A percentile compares a stretch with the other conserved stretches of the same genome.
These are phyloP conservation scores for Cynara cardunculus DNA, from an alignment of 129 eudicot species.

Conservation along the genomic window DNA sequence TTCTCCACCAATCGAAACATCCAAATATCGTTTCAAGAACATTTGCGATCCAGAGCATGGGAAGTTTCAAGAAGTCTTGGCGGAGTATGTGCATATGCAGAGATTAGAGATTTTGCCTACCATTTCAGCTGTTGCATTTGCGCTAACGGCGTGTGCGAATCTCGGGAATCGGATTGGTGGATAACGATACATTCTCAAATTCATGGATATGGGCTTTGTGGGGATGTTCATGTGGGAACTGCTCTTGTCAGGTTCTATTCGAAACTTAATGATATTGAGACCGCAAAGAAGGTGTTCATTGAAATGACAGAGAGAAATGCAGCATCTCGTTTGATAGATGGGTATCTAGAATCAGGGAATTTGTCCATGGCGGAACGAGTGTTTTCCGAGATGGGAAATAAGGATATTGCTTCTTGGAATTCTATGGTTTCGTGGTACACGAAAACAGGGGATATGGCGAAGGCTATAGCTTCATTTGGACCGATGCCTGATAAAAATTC, in stretches of 20 bases:
- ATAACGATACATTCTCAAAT: constrained; percentile 3
- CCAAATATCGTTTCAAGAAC: not conserved
- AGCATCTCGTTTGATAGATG: constrained; percentile 24
- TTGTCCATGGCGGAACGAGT: constrained; percentile 11
- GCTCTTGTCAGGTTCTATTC: constrained; percentile 27
- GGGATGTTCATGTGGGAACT: constrained; percentile 27
- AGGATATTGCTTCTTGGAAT: constrained; percentile 31
- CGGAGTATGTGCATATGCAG: not conserved
- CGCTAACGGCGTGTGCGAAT: not conserved
- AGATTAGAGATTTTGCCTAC: not conserved
- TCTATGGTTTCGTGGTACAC: constrained; percentile 30
- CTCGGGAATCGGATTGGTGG: not conserved
- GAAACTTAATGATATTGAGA: constrained; percentile 15
- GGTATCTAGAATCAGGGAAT: constrained; percentile 19
- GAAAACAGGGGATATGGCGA: constrained; percentile 2
- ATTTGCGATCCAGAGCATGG: not conserved
- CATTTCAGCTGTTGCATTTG: not conserved
- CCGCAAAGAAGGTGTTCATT: constrained; percentile 23
- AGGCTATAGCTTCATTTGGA: not conserved
- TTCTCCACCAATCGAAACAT: not conserved
- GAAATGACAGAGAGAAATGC: constrained; percentile 25
- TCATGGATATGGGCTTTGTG: constrained; percentile 17
- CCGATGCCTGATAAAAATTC: constrained; percentile 16
- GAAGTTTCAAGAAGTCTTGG: not conserved
- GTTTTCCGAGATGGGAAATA: constrained; percentile 22